Evolutionary conservation across 768 basidiomycete genomes (phyloP), one percentile per base, ranked within the genome.

Genomic region (Lactarius hengduanensis): DNA sequence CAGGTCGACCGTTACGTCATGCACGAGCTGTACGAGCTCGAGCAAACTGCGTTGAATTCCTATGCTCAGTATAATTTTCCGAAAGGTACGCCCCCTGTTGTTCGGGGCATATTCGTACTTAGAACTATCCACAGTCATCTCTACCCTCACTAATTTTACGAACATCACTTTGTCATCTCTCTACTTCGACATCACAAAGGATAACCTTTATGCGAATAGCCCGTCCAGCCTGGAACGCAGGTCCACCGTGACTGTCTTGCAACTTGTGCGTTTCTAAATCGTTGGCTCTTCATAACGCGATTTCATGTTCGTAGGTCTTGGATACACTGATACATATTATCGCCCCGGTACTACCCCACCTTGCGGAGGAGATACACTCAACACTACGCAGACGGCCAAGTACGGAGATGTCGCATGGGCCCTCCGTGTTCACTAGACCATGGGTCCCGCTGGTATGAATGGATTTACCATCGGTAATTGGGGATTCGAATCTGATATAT

Each of bases 111-210:
- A 62, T 6, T 43, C 8, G 36, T 20, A 9, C 16, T 56, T 75
- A n/a, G 69, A 34, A 38, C 47, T 40, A 22, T 18, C 43, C 67
- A 45, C 67, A 96, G 94, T 92, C 43, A 82, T 91, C 70, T 86
- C 80, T 62, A 79, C 90, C 10, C 75, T 96, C 15, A 84, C 82
- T 45, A 85, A 88, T 69, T 98, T 97, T 69, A 84, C 87, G 34
- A 94, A 93, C 72, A 82, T 87, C 65, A 92, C 90, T 0, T 81
- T 98, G 26, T 98, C 96, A 0, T 89, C 94, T 0, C 78, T 96
- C 38, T 98, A 98, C 76, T 92, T 98, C 69, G 94, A 96, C 72
- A 87, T 92, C 58, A 91, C 87, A 40, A 97, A 97, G 75, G 96
- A 98, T 75, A 83, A 83, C 55, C 78, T 99, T 11, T 98, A 99